These are phyloP conservation scores for Glycine latifolia DNA, from an alignment of 306 rosid genomes.

Conservation along the genomic window DNA sequence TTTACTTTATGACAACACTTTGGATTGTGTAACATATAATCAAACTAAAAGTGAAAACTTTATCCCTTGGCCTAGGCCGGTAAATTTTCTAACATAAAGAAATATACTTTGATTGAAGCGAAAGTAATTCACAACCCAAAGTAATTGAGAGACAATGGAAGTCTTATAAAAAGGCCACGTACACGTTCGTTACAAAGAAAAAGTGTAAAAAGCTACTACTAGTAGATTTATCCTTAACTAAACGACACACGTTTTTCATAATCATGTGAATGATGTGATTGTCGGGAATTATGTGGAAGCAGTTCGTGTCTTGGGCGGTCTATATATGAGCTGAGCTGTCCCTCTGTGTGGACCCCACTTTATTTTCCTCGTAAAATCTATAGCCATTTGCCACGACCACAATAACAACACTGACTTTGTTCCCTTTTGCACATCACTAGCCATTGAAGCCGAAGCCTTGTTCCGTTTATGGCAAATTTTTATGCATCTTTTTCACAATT, in stretches of 20 bases:
- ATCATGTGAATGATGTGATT: slow-evolving; percentile 40
- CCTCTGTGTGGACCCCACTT: slow-evolving; percentile 46
- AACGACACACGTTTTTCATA: slow-evolving; percentile 18
- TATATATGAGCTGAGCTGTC: slow-evolving; percentile 44
- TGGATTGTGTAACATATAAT: slow-evolving; percentile 16
- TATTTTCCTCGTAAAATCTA: slow-evolving; percentile 31
- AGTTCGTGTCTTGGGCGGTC: slow-evolving; percentile 51
- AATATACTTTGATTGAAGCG: slow-evolving; percentile 37
- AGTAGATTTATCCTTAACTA: neutral
- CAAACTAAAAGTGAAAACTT: neutral
- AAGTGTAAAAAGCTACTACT: neutral
- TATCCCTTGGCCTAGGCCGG: neutral
- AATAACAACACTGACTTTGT: slow-evolving; percentile 8
- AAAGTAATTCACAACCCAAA: neutral
- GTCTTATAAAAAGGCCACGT: slow-evolving; percentile 33
- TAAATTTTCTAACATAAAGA: neutral
- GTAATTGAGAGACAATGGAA: neutral
- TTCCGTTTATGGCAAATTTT: no score
- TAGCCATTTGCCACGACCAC: slow-evolving; percentile 37
- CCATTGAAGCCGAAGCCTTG: neutral
- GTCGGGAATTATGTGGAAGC: slow-evolving; percentile 59
- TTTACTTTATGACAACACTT: neutral
- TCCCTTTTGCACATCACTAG: neutral
- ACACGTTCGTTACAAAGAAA: neutral
- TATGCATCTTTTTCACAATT: neutral